Conservation (phyloP, 2,329 filamentous ascomycete species). For the Botrytis medusae region DNA sequence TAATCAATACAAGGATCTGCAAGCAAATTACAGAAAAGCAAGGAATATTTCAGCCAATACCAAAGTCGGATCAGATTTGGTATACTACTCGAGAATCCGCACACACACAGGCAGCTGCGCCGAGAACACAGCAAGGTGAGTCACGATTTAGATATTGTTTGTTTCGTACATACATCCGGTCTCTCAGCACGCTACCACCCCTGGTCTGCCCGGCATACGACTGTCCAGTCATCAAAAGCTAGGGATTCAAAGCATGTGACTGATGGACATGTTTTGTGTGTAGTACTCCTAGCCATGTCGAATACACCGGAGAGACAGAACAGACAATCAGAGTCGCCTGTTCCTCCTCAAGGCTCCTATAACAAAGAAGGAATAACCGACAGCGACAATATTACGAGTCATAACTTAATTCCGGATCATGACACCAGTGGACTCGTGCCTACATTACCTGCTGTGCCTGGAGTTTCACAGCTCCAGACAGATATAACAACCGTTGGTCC, state of each 20-base stretch:
- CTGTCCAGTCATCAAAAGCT: not conserved
- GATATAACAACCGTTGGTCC: constrained; percentile 10
- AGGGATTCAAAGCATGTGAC: constrained; percentile 10
- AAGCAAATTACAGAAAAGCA: not conserved
- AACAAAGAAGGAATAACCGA: not conserved
- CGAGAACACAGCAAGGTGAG: constrained; percentile 19
- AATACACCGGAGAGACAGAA: not conserved
- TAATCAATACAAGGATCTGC: constrained; percentile 10
- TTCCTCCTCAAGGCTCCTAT: constrained; percentile 1
- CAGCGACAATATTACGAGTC: constrained; percentile 9
- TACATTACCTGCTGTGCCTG: not conserved
- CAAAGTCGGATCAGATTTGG: not conserved
- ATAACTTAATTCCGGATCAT: constrained; percentile 1
- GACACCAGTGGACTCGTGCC: not conserved
- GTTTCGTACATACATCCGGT: not conserved
- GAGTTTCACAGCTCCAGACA: not conserved
- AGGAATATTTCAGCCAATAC: constrained; percentile 11
- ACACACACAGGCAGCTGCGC: constrained; percentile 13
- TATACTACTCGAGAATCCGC: not conserved
- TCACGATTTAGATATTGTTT: constrained; percentile 15
- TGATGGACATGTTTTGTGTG: not conserved
- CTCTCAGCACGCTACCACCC: not conserved
- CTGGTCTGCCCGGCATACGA: not conserved
- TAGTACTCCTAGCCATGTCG: constrained; percentile 9
- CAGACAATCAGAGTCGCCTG: constrained; percentile 9